Evolutionary conservation across 441 rosid species (phyloP).

Genomic region (Sinapis alba): DNA sequence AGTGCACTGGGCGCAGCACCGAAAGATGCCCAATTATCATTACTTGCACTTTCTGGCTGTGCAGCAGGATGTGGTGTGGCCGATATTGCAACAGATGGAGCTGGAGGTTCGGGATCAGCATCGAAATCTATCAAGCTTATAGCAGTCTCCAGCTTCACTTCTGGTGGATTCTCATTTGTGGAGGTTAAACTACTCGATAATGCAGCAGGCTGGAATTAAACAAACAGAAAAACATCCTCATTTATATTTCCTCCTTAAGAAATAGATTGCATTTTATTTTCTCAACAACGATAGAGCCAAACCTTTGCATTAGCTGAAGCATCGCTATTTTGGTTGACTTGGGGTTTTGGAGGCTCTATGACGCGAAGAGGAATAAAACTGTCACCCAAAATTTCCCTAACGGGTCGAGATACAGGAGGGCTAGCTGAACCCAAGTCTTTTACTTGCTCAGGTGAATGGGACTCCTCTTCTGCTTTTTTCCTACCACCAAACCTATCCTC

Average conservation of each 20-base stretch:
- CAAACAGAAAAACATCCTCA: slow-evolving; percentile 34
- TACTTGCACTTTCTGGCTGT: slow-evolving; percentile 49
- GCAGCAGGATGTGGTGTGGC: slow-evolving; percentile 42
- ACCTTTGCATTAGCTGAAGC: slow-evolving; percentile 64
- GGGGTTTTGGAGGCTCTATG: slow-evolving; percentile 83
- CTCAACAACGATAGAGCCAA: slow-evolving; percentile 16
- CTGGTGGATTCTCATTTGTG: slow-evolving; percentile 57
- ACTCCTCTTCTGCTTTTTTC: slow-evolving; percentile 48
- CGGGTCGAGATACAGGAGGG: slow-evolving; percentile 75
- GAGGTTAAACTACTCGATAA: slow-evolving; percentile 76
- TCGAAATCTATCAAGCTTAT: slow-evolving; percentile 94
- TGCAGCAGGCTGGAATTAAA: slow-evolving; percentile 67
- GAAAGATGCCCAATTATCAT: slow-evolving; percentile 92
- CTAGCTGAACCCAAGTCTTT: slow-evolving; percentile 71
- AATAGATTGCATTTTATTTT: background rate
- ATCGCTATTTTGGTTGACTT: slow-evolving; percentile 53
- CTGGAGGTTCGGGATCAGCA: slow-evolving; percentile 78
- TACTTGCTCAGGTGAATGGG: slow-evolving; percentile 74
- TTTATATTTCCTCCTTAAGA: background rate
- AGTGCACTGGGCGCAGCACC: slow-evolving; percentile 52
- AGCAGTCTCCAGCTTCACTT: slow-evolving; percentile 64
- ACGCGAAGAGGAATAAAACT: slow-evolving; percentile 82
- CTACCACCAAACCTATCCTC: slow-evolving; percentile 92
- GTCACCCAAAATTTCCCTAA: slow-evolving; percentile 95
- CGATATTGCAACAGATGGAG: slow-evolving; percentile 40